These are phyloP conservation scores for Aurantiochytrium sp. DNA, from an alignment of 108 stramenopile genomes.

Conservation along the genomic window DNA sequence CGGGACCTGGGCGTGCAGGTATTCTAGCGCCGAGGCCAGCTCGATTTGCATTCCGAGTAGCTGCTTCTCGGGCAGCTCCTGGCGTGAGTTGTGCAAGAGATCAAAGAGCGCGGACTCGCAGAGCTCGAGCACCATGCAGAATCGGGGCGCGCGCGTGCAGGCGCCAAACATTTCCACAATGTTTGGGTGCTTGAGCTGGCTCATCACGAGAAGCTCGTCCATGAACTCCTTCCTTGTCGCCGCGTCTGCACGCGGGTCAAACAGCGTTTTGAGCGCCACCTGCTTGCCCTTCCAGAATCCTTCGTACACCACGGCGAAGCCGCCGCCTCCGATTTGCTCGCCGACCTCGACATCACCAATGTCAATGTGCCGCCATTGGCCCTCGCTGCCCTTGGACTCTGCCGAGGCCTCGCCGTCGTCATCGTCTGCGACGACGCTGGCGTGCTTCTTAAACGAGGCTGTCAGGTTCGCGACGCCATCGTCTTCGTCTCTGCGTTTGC, in stretches of 20 bases:
- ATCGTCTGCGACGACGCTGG: not conserved
- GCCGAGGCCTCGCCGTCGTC: not conserved
- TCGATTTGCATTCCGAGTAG: constrained; percentile 68
- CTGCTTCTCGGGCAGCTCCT: constrained; percentile 60
- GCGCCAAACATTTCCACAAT: constrained; percentile 50
- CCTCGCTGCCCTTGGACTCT: not conserved
- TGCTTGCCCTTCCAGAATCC: constrained; percentile 24
- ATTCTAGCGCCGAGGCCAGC: constrained; percentile 90
- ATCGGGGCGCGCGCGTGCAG: constrained; percentile 36
- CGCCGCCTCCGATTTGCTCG: constrained; percentile 53
- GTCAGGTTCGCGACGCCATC: not conserved
- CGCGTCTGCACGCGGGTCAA: constrained; percentile 46
- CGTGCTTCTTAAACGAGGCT: not conserved
- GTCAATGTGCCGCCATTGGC: constrained; percentile 7
- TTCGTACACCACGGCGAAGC: constrained; percentile 48
- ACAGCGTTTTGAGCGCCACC: constrained; percentile 54
- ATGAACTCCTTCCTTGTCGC: constrained; percentile 50
- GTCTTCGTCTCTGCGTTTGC: not conserved
- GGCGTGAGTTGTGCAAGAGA: constrained; percentile 75
- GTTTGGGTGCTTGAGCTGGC: constrained; percentile 43
- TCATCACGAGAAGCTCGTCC: constrained; percentile 53
- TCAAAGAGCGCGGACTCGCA: constrained; percentile 83
- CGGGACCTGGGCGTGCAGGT: constrained; percentile 83
- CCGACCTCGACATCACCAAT: constrained; percentile 35
- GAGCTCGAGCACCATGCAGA: constrained; percentile 69